Conservation (phyloP, 768 basidiomycete genomes). For the Clathrus columnatus region DNA sequence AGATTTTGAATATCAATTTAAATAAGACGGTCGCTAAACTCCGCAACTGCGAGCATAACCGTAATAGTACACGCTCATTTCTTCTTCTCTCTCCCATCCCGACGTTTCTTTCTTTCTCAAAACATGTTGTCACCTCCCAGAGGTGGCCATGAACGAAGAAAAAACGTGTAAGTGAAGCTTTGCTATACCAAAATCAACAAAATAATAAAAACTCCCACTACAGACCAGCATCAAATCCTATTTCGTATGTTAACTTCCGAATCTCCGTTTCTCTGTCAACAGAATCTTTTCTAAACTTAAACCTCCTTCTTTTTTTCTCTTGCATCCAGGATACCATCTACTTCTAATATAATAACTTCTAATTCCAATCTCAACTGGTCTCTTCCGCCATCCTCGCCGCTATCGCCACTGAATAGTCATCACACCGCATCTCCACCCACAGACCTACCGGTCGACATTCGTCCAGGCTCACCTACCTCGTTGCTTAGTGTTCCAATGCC, state of each 20-base stretch:
- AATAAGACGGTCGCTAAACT: no score
- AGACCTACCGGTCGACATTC: constrained; percentile 5
- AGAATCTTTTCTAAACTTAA: no score
- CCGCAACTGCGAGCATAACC: no score
- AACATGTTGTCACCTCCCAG: neutral
- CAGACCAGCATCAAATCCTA: neutral
- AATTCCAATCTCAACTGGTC: neutral
- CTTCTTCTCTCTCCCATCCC: neutral
- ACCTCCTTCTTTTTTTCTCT: neutral
- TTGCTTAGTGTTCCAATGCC: neutral
- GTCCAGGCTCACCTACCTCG: neutral
- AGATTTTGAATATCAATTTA: no score
- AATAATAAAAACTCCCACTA: neutral
- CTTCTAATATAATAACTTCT: neutral
- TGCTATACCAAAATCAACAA: neutral
- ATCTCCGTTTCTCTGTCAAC: neutral
- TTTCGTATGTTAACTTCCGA: no score
- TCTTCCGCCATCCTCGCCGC: constrained; percentile 1
- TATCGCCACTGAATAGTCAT: neutral
- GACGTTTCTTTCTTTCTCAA: neutral
- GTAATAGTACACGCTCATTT: no score
- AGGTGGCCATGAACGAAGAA: neutral
- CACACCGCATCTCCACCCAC: neutral
- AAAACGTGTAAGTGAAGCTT: neutral
- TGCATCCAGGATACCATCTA: neutral